Conservation (phyloP, 2,329 filamentous ascomycete genomes). For the Decorospora gaudefroyi region DNA sequence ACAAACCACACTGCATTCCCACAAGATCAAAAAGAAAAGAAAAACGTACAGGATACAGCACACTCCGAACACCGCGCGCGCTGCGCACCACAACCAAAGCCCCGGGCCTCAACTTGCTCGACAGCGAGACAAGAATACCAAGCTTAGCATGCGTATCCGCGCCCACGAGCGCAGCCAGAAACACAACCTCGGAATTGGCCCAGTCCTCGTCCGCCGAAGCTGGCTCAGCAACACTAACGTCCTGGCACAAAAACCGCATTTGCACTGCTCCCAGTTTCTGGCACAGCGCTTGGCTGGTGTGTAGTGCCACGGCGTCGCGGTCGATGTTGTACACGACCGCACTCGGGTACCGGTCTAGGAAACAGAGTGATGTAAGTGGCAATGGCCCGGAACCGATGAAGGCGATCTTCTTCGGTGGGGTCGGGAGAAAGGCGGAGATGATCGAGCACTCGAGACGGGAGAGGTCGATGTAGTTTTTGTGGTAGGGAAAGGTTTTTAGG, state of each 20-base stretch:
- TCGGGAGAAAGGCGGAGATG: slow-evolving; percentile 45
- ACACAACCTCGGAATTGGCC: slow-evolving; percentile 53
- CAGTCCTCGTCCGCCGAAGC: slow-evolving; percentile 27
- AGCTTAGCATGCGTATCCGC: slow-evolving; percentile 51
- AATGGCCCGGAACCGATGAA: slow-evolving; percentile 59
- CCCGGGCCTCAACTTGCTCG: slow-evolving; percentile 49
- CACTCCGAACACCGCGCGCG: slow-evolving; percentile 51
- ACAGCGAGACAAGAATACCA: slow-evolving; percentile 46
- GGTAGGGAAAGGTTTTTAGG: slow-evolving; percentile 53
- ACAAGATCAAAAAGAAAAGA: not conserved
- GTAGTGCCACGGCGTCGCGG: slow-evolving; percentile 44
- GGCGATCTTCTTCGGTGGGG: slow-evolving; percentile 45
- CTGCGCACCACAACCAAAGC: slow-evolving; percentile 55
- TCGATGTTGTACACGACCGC: slow-evolving; percentile 52
- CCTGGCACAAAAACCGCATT: slow-evolving; percentile 50
- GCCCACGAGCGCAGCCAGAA: slow-evolving; percentile 58
- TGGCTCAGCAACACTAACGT: slow-evolving; percentile 40
- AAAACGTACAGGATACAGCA: slow-evolving; percentile 55
- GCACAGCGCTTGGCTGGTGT: slow-evolving; percentile 39
- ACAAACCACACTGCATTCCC: not conserved
- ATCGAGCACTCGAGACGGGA: slow-evolving; percentile 54
- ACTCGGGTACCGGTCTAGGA: slow-evolving; percentile 45
- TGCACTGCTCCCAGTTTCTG: slow-evolving; percentile 36
- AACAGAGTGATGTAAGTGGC: slow-evolving; percentile 55
- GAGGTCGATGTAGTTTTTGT: slow-evolving; percentile 56